phyloP scores from a whole-genome alignment of 139 green algal species.

The Eudorina sp. region DNA sequence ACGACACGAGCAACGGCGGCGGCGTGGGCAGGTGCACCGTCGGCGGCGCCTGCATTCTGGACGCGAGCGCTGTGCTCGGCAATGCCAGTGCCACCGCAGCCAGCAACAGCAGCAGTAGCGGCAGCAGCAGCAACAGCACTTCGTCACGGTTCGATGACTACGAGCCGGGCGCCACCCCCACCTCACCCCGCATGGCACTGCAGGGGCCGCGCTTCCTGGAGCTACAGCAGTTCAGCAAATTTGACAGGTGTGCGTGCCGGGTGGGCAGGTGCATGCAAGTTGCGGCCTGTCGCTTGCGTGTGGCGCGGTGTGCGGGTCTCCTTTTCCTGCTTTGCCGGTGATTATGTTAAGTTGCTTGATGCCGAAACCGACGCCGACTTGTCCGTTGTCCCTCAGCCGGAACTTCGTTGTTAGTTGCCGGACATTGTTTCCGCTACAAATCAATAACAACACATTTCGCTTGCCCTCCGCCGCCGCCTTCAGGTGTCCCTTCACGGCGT shows the following conservation, averaged over 20 bases:
- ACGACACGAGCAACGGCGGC: slow-evolving; percentile 1
- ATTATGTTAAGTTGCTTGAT: too few species aligned
- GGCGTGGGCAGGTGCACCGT: slow-evolving; percentile 23
- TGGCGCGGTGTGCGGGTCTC: too few species aligned
- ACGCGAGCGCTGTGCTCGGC: not conserved
- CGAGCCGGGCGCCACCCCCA: not conserved
- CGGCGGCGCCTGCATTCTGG: slow-evolving; percentile 15
- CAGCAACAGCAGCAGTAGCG: not conserved
- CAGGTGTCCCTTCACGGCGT: slow-evolving; percentile 35
- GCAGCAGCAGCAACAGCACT: not conserved
- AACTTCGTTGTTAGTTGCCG: too few species aligned
- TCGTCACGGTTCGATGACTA: not conserved
- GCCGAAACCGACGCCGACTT: too few species aligned
- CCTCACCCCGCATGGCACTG: slow-evolving; percentile 46
- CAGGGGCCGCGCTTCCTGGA: slow-evolving; percentile 23
- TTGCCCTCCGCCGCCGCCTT: not conserved
- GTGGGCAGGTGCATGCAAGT: too few species aligned
- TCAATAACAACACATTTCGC: too few species aligned
- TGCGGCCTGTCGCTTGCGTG: too few species aligned
- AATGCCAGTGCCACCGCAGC: not conserved
- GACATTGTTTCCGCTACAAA: too few species aligned
- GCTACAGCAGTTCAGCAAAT: slow-evolving; percentile 36
- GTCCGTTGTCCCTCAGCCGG: too few species aligned
- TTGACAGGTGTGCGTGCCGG: slow-evolving; percentile 46
- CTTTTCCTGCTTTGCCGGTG: too few species aligned